phyloP scores from a whole-genome alignment of 73 alveolate species.

The Paramecium biaurelia region DNA sequence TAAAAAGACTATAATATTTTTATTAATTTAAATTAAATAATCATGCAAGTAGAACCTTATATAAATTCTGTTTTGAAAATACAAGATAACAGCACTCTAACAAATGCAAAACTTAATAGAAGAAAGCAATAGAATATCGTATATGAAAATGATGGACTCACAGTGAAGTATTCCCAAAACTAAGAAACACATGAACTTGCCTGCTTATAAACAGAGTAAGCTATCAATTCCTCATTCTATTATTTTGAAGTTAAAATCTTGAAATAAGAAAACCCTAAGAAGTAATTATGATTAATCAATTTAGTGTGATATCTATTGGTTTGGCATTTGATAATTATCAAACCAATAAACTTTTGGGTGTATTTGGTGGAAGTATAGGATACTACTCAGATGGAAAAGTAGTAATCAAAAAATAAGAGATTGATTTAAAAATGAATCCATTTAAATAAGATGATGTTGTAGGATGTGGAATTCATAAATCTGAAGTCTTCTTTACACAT shows the following conservation, averaged over 20 bases:
- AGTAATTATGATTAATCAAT: not conserved
- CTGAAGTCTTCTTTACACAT: not conserved
- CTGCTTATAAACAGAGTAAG: not conserved
- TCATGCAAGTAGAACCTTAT: not conserved
- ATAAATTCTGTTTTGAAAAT: not conserved
- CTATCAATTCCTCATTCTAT: not conserved
- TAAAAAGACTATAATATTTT: not conserved
- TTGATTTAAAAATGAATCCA: not conserved
- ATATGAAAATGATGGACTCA: not conserved
- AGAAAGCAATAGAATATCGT: not conserved
- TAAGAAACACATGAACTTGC: not conserved
- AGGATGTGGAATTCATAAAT: conserved; percentile 16
- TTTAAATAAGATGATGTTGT: not conserved
- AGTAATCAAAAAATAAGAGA: not conserved
- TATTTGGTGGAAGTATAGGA: not conserved
- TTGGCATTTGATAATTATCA: not conserved
- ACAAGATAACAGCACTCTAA: not conserved
- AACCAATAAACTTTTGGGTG: not conserved
- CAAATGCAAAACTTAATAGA: not conserved
- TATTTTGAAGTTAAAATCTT: conserved; percentile 27
- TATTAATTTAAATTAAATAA: not conserved
- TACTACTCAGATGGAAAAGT: not conserved
- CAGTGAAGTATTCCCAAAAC: not conserved
- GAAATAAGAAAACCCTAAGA: not conserved
- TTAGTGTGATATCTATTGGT: not conserved